Percentiles rank a stretch among this genome's conserved stretches.
Conservation (phyloP, 495 filamentous ascomycete genomes). For the Rhypophila decipiens region DNA sequence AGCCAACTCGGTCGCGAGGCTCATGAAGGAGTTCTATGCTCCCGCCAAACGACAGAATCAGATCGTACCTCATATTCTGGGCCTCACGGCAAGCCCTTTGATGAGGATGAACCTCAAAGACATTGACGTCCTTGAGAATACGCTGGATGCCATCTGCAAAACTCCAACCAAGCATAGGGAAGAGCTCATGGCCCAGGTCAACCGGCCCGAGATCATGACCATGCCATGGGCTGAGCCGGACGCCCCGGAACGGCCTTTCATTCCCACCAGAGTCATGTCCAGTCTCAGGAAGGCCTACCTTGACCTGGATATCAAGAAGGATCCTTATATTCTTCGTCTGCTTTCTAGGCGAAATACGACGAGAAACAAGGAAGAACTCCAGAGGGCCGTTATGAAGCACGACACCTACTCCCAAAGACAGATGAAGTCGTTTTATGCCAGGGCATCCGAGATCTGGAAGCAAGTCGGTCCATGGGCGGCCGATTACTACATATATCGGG, state of each 20-base stretch:
- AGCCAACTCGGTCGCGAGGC: constrained; percentile 61
- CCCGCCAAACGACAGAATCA: constrained; percentile 25
- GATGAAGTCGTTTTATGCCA: constrained; percentile 51
- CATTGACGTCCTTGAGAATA: constrained; percentile 61
- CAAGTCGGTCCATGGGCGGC: constrained; percentile 71
- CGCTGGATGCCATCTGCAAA: constrained; percentile 64
- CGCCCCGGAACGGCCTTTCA: background rate
- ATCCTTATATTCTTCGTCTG: constrained; percentile 63
- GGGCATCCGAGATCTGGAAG: constrained; percentile 43
- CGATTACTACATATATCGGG: constrained; percentile 61
- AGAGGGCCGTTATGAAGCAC: constrained; percentile 38
- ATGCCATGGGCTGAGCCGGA: constrained; percentile 36
- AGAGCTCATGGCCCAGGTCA: constrained; percentile 62
- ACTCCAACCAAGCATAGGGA: constrained; percentile 66
- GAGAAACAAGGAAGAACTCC: constrained; percentile 31
- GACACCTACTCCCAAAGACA: constrained; percentile 61
- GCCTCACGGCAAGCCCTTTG: constrained; percentile 80
- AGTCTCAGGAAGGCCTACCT: constrained; percentile 31
- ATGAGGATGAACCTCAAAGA: constrained; percentile 47
- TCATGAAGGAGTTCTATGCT: constrained; percentile 75
- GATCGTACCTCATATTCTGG: constrained; percentile 65
- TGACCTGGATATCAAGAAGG: constrained; percentile 54
- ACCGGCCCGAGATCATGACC: constrained; percentile 56
- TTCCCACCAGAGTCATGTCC: constrained; percentile 23
- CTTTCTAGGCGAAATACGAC: constrained; percentile 24